These are phyloP conservation scores for Cladophialophora exuberans DNA, from an alignment of 2,329 filamentous ascomycete species.

Conservation along the genomic window DNA sequence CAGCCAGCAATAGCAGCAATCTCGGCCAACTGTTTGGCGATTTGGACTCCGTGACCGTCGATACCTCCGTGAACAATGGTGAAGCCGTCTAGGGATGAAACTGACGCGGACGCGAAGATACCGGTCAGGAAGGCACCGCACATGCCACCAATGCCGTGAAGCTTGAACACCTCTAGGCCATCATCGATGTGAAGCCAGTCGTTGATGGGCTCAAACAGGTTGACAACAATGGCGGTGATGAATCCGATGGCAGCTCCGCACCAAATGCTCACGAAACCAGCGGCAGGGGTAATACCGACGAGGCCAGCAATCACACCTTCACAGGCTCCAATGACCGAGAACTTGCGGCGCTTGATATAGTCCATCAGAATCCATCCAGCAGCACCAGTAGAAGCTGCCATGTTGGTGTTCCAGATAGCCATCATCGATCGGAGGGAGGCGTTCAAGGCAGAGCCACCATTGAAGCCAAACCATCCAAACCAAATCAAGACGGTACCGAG, in stretches of 20 bases:
- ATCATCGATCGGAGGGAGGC: slow-evolving; percentile 84
- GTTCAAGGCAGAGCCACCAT: slow-evolving; percentile 80
- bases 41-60: slow-evolving; percentile 59
- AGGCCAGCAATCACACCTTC: slow-evolving; percentile 85
- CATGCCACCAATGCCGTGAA: slow-evolving; percentile 53
- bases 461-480: slow-evolving; percentile 84
- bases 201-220: slow-evolving; percentile 55
- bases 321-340: slow-evolving; percentile 91
- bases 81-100: slow-evolving; percentile 53
- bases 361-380: slow-evolving; percentile 79
- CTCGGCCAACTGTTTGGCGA: slow-evolving; percentile 60
- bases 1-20: slow-evolving; percentile 58
- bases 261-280: slow-evolving; percentile 80
- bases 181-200: slow-evolving; percentile 60
- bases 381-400: slow-evolving; percentile 80
- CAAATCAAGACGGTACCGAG: slow-evolving; percentile 62
- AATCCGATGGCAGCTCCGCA: slow-evolving; percentile 60
- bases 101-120: slow-evolving; percentile 54
- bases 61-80: slow-evolving; percentile 53
- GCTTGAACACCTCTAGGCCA: slow-evolving; percentile 60
- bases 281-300: slow-evolving; percentile 88
- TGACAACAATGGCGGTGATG: slow-evolving; percentile 57
- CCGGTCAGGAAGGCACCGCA: slow-evolving; percentile 61
- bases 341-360: slow-evolving; percentile 86
- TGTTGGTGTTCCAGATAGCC: slow-evolving; percentile 83